Percentiles rank a stretch among this genome's conserved stretches.
phyloP scores from a whole-genome alignment of 805 yeast species.

The Wickerhamomyces chaumierensis region DNA sequence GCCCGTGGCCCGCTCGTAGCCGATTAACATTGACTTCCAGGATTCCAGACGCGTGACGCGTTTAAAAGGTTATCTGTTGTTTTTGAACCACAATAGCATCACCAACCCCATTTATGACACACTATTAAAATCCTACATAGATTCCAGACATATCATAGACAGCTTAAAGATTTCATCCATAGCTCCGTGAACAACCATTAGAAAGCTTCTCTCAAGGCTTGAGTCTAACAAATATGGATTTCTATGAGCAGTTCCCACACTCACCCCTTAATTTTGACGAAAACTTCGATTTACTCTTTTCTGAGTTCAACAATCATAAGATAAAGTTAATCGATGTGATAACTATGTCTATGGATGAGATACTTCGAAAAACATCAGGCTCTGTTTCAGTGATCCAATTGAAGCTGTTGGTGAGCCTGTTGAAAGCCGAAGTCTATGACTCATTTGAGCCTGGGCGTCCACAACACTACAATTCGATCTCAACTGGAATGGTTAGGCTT shows the following conservation, averaged over 20 bases:
- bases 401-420: slow-evolving; percentile 1
- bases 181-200: too few relatives aligned
- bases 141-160: too few relatives aligned
- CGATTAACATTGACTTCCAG: too few relatives aligned
- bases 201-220: too few relatives aligned
- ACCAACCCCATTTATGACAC: too few relatives aligned
- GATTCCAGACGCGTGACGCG: too few relatives aligned
- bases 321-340: slow-evolving; percentile 31
- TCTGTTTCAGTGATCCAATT: slow-evolving; percentile 6
- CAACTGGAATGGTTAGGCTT: slow-evolving; percentile 41
- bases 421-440: background rate
- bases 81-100: too few relatives aligned
- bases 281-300: slow-evolving; percentile 19
- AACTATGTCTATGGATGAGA: slow-evolving; percentile 21
- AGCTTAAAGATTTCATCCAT: too few relatives aligned
- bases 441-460: slow-evolving; percentile 5
- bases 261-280: slow-evolving; percentile 24
- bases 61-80: too few relatives aligned
- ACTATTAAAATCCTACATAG: too few relatives aligned
- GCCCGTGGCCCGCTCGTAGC: too few relatives aligned
- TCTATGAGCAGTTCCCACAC: slow-evolving; percentile 28
- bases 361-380: slow-evolving; percentile 2
- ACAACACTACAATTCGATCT: slow-evolving; percentile 20
- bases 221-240: too few relatives aligned
- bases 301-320: slow-evolving; percentile 17